Evolutionary conservation across 208 protist genomes (phyloP).

Genomic region (Crithidia expoeki): DNA sequence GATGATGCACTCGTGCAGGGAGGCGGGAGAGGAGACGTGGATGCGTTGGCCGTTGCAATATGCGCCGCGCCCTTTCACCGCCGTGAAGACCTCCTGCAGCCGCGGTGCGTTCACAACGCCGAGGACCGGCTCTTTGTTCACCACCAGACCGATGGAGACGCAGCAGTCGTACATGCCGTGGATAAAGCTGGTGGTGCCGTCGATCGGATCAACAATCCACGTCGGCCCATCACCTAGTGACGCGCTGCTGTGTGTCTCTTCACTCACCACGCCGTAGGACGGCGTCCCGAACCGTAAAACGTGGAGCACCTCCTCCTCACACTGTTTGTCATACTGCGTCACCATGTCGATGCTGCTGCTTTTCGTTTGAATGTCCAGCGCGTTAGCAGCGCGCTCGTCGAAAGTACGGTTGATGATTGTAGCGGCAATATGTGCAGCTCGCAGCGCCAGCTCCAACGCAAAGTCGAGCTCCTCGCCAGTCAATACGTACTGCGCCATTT

Average conservation of each 20-base stretch:
- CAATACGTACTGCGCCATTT: constrained; percentile 33
- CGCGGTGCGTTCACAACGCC: constrained; percentile 81
- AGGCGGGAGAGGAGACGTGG: constrained; percentile 57
- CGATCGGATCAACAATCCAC: constrained; percentile 88
- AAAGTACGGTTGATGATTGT: constrained; percentile 67
- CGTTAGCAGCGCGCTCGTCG: constrained; percentile 40
- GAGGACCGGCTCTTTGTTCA: constrained; percentile 73
- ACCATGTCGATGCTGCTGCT: constrained; percentile 64
- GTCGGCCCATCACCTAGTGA: constrained; percentile 60
- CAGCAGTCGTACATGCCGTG: constrained; percentile 88
- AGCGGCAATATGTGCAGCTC: constrained; percentile 58
- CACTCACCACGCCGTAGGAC: constrained; percentile 66
- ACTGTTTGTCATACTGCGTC: constrained; percentile 78
- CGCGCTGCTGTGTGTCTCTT: constrained; percentile 51
- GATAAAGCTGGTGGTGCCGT: constrained; percentile 80
- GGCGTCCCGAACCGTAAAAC: constrained; percentile 65
- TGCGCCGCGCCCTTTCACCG: constrained; percentile 76
- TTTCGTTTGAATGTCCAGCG: constrained; percentile 47
- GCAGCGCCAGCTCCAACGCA: constrained; percentile 67
- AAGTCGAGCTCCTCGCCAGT: constrained; percentile 58
- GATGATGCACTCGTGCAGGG: constrained; percentile 64
- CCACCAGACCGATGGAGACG: constrained; percentile 81
- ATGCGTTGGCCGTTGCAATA: constrained; percentile 89
- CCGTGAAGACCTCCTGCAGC: constrained; percentile 82
- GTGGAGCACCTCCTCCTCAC: constrained; percentile 73